A percentile compares a stretch with the other conserved stretches of the same genome.
Evolutionary conservation across 208 protist genomes (phyloP).

Genomic region (Trypanosoma mega): DNA sequence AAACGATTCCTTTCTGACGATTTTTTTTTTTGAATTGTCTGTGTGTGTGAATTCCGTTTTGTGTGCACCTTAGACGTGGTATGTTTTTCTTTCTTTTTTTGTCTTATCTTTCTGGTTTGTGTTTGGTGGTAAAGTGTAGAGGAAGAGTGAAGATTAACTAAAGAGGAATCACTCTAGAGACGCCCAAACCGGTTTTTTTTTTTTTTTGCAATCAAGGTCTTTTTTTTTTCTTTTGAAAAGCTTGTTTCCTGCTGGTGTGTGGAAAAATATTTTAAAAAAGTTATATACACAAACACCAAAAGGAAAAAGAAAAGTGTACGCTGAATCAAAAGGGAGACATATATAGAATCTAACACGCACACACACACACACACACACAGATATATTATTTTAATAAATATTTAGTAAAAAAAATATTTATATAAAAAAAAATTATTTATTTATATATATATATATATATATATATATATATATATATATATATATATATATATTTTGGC

Average conservation of each 20-base stretch:
- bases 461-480: conserved; percentile 30
- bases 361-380: no score
- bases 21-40: no score
- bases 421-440: conserved; percentile 16
- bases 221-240: conserved; percentile 13
- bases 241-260: no score
- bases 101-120: background rate
- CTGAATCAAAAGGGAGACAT: conserved; percentile 1
- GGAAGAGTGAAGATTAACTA: background rate
- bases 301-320: conserved; percentile 15
- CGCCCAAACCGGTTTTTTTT: background rate
- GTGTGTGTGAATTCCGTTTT: no score
- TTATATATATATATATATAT: conserved; percentile 7
- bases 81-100: conserved; percentile 13
- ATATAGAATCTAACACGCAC: no score
- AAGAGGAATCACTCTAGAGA: background rate
- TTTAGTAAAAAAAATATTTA: conserved; percentile 27
- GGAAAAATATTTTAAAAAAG: no score
- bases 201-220: background rate
- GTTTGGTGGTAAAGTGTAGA: background rate
- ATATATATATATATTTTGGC: conserved; percentile 28
- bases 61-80: no score
- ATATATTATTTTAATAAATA: conserved; percentile 16
- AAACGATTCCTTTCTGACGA: no score
- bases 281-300: no score